Base-by-base conservation (phyloP, 345 rosid species). In the Aurinia saxatilis region DNA sequence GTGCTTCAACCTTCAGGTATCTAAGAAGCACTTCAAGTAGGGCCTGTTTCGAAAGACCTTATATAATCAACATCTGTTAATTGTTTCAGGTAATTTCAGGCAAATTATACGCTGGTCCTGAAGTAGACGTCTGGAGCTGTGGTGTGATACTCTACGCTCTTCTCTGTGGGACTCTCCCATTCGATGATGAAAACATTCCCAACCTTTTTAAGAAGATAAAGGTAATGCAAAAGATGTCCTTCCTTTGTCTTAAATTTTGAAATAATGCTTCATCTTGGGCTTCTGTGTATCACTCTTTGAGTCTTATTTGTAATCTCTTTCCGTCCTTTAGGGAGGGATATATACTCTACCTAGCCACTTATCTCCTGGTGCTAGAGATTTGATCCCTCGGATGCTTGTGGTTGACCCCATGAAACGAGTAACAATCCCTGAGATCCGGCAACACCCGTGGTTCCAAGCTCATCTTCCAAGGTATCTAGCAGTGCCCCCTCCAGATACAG, bases 51-150 rank as follows among this genome's bases (percentile, higher is more conserved):
- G 15, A 9, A 63, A 5, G 15, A 18, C 14, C 31, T 18, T 40
- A 8, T 19, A 10, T 45, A 18, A 33, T 33, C 6, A 16, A 49
- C 16, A 65, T 35, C 25, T 5, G 17, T 69, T 5, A 35, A 63
- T 16, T 58, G 63, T 61, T 75, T 37, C 72, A 95, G 97, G 95
- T 95, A 17, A 80, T 90, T 51, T 87, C 95, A 4, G 95, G 92
- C 18, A 90, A 86, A 62, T 70, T 84, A 66, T 95, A 95, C 71
- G 85, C 92, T 57, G 99, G 99, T 11, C 92, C 96, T 54, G 99
- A 90, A 78, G 90, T 90, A 49, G 99, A 95, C 71, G 96, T 95
- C 33, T 95, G 99, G 99, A 95, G 99, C 73, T 95, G 99, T 60
- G 99, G 99, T 14, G 95, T 95, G 47, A 88, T 88, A 67, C 76